These are phyloP conservation scores for Saccharum officinarum DNA, from an alignment of 176 grass and related monocot species.

Conservation along the genomic window DNA sequence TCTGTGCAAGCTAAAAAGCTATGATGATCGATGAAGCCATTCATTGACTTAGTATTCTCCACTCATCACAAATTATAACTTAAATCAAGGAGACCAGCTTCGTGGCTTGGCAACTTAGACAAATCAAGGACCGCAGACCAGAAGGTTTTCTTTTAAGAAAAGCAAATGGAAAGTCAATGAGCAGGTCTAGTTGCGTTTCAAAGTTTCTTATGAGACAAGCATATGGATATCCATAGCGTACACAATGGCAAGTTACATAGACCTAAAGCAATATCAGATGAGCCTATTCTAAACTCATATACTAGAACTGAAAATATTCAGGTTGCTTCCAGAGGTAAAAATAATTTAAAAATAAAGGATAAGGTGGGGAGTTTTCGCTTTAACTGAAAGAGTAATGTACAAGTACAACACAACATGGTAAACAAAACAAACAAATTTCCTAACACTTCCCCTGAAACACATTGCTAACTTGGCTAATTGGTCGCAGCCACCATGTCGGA, in stretches of 20 bases:
- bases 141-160: background rate
- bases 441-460: background rate
- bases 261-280: constrained; percentile 21
- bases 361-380: background rate
- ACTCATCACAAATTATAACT: background rate
- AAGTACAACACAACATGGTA: background rate
- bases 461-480: background rate
- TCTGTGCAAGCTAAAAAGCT: background rate
- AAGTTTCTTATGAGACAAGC: background rate
- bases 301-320: background rate
- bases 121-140: background rate
- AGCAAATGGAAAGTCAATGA: background rate
- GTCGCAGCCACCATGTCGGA: background rate
- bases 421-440: background rate
- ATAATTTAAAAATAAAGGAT: background rate
- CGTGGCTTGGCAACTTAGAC: background rate
- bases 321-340: constrained; percentile 5
- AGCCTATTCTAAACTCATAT: background rate
- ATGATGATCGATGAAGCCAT: background rate
- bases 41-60: background rate
- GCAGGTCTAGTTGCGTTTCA: background rate
- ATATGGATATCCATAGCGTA: background rate
- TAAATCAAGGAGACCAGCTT: background rate
- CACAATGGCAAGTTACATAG: constrained; percentile 15
- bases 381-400: background rate